A percentile compares a stretch with the other conserved stretches of the same genome.
These are phyloP conservation scores for Usnea hakonensis DNA, from an alignment of 495 filamentous ascomycete genomes.

Conservation along the genomic window DNA sequence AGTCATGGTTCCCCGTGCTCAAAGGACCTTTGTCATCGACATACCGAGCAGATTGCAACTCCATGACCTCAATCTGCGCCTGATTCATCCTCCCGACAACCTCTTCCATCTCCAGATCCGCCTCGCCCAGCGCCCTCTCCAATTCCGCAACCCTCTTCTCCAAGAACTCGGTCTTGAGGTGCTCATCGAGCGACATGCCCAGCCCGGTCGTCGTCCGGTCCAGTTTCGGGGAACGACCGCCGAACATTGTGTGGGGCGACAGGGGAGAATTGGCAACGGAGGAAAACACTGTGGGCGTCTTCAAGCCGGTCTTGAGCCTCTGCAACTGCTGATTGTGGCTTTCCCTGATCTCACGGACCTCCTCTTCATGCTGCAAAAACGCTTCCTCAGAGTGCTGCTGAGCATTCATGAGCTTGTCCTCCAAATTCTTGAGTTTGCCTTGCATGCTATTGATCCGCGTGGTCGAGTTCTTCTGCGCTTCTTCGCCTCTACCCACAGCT, in stretches of 20 bases:
- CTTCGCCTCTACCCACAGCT: slow-evolving; percentile 79
- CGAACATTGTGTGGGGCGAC: slow-evolving; percentile 51
- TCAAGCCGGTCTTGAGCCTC: slow-evolving; percentile 55
- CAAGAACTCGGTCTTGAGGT: slow-evolving; percentile 60
- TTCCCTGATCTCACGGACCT: slow-evolving; percentile 65
- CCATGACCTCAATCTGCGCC: slow-evolving; percentile 89
- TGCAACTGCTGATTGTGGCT: slow-evolving; percentile 70
- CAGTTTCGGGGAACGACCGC: slow-evolving; percentile 47
- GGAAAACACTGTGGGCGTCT: slow-evolving; percentile 36
- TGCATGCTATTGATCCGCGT: slow-evolving; percentile 78
- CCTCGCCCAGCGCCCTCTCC: slow-evolving; percentile 70
- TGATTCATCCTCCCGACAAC: slow-evolving; percentile 87
- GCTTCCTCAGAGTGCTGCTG: slow-evolving; percentile 83
- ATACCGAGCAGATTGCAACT: slow-evolving; percentile 81
- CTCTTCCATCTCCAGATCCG: slow-evolving; percentile 90
- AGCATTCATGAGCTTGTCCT: slow-evolving; percentile 74
- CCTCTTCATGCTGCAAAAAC: slow-evolving; percentile 76
- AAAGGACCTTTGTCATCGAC: slow-evolving; percentile 18
- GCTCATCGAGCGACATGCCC: slow-evolving; percentile 51
- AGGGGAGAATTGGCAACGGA: slow-evolving; percentile 47
- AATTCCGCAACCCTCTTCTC: slow-evolving; percentile 71
- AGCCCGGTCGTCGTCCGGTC: slow-evolving; percentile 51
- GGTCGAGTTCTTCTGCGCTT: slow-evolving; percentile 70
- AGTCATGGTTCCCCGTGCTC: slow-evolving; percentile 21
- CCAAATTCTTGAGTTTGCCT: slow-evolving; percentile 63